Evolutionary conservation across 345 rosid genomes (phyloP).

Genomic region (Limnanthes douglasii): DNA sequence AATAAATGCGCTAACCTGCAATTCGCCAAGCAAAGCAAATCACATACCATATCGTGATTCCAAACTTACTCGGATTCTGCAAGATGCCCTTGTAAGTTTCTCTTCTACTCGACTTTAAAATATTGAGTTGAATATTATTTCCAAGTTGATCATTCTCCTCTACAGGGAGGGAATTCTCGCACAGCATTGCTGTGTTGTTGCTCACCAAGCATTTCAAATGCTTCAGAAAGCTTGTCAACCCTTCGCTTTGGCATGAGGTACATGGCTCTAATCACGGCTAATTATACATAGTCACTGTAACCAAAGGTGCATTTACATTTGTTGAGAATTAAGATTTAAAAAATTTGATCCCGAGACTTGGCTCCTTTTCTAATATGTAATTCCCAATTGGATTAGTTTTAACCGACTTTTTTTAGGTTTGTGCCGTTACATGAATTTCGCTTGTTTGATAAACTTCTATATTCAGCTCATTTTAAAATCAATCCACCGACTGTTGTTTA

Average conservation of each 20-base stretch:
- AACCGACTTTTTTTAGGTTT: too few relatives aligned
- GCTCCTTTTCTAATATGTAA: too few relatives aligned
- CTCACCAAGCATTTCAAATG: constrained; percentile 76
- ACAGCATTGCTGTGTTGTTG: constrained; percentile 83
- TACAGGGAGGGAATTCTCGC: constrained; percentile 74
- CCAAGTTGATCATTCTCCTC: constrained; percentile 6
- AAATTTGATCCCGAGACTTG: too few relatives aligned
- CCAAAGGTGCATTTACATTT: constrained; percentile 1
- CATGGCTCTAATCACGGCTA: constrained; percentile 1
- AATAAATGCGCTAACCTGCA: constrained; percentile 68
- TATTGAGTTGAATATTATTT: constrained; percentile 1
- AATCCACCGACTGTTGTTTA: not conserved
- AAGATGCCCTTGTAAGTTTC: constrained; percentile 67
- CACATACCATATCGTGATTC: constrained; percentile 86
- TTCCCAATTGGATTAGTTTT: too few relatives aligned
- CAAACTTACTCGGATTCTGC: constrained; percentile 81
- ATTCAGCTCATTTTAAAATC: too few relatives aligned
- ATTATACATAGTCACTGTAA: too few relatives aligned
- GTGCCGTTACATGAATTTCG: too few relatives aligned
- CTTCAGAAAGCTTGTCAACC: constrained; percentile 71
- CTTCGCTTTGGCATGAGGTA: constrained; percentile 89
- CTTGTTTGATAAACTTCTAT: too few relatives aligned
- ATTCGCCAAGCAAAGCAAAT: constrained; percentile 39
- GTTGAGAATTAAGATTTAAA: too few relatives aligned
- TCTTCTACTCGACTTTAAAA: constrained; percentile 2